Evolutionary conservation across 495 filamentous ascomycete genomes (phyloP).

Genomic region (Neurospora sp.): DNA sequence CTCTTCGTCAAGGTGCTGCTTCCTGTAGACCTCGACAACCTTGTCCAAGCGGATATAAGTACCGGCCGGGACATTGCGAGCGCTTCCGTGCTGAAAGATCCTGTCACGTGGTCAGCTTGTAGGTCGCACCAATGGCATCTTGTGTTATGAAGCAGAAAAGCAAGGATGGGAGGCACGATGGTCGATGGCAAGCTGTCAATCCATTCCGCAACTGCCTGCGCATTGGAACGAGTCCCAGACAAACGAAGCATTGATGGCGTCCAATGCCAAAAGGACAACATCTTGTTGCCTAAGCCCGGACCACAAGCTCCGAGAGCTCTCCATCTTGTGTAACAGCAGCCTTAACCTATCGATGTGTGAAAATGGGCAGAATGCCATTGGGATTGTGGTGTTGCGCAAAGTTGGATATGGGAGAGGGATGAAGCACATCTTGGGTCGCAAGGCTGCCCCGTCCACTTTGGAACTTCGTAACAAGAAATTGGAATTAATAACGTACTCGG

Average conservation of each 20-base stretch:
- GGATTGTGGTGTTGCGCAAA: neutral
- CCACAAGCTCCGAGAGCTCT: neutral
- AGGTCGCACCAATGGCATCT: conserved; percentile 6
- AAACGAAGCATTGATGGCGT: neutral
- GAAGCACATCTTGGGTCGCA: neutral
- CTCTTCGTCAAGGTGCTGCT: conserved; percentile 36
- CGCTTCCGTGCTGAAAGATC: conserved; percentile 32
- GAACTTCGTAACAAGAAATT: neutral
- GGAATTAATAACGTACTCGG: conserved; percentile 32
- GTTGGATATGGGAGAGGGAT: neutral
- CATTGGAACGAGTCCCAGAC: neutral
- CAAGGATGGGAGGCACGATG: neutral
- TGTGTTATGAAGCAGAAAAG: neutral
- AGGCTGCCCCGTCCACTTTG: neutral
- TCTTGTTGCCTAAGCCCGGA: neutral
- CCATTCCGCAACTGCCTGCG: neutral
- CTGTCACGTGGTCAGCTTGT: conserved; percentile 26
- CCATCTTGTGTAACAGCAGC: neutral
- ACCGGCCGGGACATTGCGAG: conserved; percentile 36
- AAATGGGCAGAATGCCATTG: neutral
- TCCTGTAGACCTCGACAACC: conserved; percentile 38
- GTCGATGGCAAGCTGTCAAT: neutral
- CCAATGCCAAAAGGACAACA: neutral
- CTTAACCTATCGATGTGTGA: neutral
- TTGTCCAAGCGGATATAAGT: conserved; percentile 32